A percentile compares a stretch with the other conserved stretches of the same genome.
phyloP scores from a whole-genome alignment of 73 alveolate genomes.

The Stentor roeselii region DNA sequence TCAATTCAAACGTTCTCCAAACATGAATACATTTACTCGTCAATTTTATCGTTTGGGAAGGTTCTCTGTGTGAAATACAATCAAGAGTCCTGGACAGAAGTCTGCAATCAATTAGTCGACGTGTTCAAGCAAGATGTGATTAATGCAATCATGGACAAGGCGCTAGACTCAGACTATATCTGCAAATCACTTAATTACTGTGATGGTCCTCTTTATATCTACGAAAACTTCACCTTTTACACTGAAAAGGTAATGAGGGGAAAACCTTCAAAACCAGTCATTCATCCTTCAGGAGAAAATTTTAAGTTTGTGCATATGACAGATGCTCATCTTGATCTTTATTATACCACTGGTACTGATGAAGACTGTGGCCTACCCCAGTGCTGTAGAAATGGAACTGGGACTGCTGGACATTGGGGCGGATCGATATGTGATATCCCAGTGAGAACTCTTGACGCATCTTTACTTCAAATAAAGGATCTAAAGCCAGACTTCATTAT shows the following conservation, averaged over 20 bases:
- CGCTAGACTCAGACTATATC: slow-evolving; percentile 16
- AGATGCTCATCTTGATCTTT: slow-evolving; percentile 82
- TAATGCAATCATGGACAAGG: no score
- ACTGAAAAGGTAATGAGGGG: background rate
- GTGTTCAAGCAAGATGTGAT: no score
- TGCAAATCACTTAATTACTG: background rate
- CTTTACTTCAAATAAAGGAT: slow-evolving; percentile 40
- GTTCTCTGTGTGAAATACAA: no score
- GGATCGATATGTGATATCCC: slow-evolving; percentile 65
- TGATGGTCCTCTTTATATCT: slow-evolving; percentile 5
- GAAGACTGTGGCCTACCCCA: slow-evolving; percentile 64
- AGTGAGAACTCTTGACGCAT: slow-evolving; percentile 53
- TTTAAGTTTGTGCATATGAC: slow-evolving; percentile 64
- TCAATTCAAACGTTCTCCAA: no score
- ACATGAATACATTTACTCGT: no score
- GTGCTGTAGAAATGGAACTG: slow-evolving; percentile 72
- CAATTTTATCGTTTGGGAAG: no score
- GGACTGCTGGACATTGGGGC: slow-evolving; percentile 69
- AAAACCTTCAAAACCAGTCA: slow-evolving; percentile 1
- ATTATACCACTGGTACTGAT: slow-evolving; percentile 66
- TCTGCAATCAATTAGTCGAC: no score
- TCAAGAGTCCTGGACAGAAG: no score
- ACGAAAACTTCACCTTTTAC: slow-evolving; percentile 22
- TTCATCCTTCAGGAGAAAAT: slow-evolving; percentile 24
- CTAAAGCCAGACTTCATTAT: slow-evolving; percentile 61